Percentiles rank a stretch among this genome's conserved stretches.
phyloP scores from a whole-genome alignment of 257 asterid genomes.

The Gynochthodes officinalis region DNA sequence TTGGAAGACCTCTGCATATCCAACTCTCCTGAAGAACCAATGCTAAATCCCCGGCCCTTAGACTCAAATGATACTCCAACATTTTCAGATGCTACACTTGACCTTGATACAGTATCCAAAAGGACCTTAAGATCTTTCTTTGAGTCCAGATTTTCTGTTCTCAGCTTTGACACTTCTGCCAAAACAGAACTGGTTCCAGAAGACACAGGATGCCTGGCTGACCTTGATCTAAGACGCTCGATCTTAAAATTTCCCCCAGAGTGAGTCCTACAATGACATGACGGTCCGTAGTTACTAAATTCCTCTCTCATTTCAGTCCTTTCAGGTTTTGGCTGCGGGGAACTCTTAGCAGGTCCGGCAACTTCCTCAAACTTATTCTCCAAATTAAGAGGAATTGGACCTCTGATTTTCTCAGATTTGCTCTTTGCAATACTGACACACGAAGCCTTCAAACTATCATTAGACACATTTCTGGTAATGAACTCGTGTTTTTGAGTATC shows the following conservation, averaged over 20 bases:
- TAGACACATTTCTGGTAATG: conserved; percentile 11
- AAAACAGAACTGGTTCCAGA: conserved; percentile 27
- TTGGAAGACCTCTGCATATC: conserved; percentile 23
- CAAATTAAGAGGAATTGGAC: conserved; percentile 53
- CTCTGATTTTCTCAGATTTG: conserved; percentile 40
- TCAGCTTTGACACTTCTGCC: conserved; percentile 28
- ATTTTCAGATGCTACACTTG: conserved; percentile 18
- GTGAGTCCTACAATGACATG: conserved; percentile 45
- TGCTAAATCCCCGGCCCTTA: conserved; percentile 25
- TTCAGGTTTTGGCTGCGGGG: conserved; percentile 51
- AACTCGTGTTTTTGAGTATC: conserved; percentile 32
- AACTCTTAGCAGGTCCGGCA: conserved; percentile 32
- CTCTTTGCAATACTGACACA: conserved; percentile 22
- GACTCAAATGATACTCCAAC: conserved; percentile 24
- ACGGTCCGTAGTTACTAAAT: conserved; percentile 15
- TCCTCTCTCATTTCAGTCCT: conserved; percentile 39
- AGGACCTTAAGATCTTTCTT: conserved; percentile 19
- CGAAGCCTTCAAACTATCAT: conserved; percentile 23
- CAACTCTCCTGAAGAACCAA: conserved; percentile 37
- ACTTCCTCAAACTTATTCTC: conserved; percentile 57
- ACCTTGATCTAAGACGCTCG: conserved; percentile 37
- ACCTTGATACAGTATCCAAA: conserved; percentile 23
- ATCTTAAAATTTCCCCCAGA: conserved; percentile 58
- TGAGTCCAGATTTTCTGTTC: conserved; percentile 26
- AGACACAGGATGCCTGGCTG: conserved; percentile 23